Evolutionary conservation across 805 yeast species (phyloP).

Genomic region (Metschnikowia arizonensis): DNA sequence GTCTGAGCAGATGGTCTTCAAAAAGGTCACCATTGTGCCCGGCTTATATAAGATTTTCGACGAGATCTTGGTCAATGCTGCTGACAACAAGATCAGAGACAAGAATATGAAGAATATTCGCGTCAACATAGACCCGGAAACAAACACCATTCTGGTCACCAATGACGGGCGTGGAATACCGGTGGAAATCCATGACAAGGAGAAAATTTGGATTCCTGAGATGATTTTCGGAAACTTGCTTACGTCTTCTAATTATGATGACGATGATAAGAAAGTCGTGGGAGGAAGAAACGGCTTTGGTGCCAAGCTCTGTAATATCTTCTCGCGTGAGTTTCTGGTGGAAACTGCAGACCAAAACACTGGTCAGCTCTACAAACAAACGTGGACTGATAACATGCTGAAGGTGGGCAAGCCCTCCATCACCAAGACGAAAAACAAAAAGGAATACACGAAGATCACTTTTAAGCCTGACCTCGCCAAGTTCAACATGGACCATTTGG

Average conservation of each 20-base stretch:
- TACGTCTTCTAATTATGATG: slow-evolving; percentile 95
- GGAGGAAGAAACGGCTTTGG: slow-evolving; percentile 99
- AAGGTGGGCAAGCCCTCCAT: slow-evolving; percentile 73
- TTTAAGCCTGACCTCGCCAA: slow-evolving; percentile 84
- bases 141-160: slow-evolving; percentile 69
- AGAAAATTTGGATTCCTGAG: slow-evolving; percentile 90
- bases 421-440: slow-evolving; percentile 49
- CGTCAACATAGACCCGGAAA: slow-evolving; percentile 75
- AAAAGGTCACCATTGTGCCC: slow-evolving; percentile 82
- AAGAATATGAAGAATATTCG: slow-evolving; percentile 81
- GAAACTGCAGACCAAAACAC: slow-evolving; percentile 80
- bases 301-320: slow-evolving; percentile 94
- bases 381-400: slow-evolving; percentile 86
- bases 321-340: slow-evolving; percentile 78
- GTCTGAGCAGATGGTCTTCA: slow-evolving; percentile 41
- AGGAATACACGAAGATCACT: slow-evolving; percentile 80
- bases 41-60: slow-evolving; percentile 95
- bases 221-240: slow-evolving; percentile 91
- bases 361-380: slow-evolving; percentile 66
- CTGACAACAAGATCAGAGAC: slow-evolving; percentile 96
- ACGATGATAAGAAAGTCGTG: slow-evolving; percentile 88
- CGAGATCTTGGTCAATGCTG: slow-evolving; percentile 96
- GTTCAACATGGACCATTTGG: slow-evolving; percentile 81
- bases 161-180: slow-evolving; percentile 97
- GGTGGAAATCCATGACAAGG: slow-evolving; percentile 86